Evolutionary conservation across 1,284 basidiomycete species (phyloP).

Genomic region (Inonotus hispidus): DNA sequence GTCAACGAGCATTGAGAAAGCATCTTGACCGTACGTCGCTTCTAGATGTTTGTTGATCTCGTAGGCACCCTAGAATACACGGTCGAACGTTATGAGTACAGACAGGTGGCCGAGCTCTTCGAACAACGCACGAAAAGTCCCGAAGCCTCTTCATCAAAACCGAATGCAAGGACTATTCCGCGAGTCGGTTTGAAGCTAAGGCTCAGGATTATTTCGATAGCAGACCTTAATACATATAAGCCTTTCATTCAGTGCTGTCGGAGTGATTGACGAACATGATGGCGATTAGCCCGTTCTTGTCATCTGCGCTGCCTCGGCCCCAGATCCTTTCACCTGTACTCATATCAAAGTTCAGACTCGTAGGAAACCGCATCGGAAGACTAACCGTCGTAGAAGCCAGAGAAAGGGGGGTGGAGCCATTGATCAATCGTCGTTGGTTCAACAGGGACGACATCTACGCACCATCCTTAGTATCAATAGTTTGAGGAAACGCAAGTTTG

Average conservation of each 20-base stretch:
- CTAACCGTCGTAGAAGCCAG: constrained; percentile 35
- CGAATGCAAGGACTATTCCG: constrained; percentile 41
- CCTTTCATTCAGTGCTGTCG: neutral
- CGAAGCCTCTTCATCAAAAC: constrained; percentile 48
- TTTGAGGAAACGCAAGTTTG: neutral
- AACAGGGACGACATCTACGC: constrained; percentile 41
- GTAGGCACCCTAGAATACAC: constrained; percentile 28
- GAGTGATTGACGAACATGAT: constrained; percentile 23
- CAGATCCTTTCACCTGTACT: constrained; percentile 30
- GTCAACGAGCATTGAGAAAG: constrained; percentile 48
- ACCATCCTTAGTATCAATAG: neutral
- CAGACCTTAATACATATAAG: constrained; percentile 25
- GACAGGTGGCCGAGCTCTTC: neutral
- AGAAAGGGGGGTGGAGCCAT: constrained; percentile 40
- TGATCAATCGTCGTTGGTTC: constrained; percentile 32
- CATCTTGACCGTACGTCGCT: constrained; percentile 44
- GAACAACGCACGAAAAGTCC: constrained; percentile 34
- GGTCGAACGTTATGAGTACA: neutral
- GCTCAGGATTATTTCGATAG: constrained; percentile 35
- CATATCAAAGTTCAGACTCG: neutral
- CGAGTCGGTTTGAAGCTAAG: constrained; percentile 33
- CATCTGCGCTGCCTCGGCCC: constrained; percentile 36
- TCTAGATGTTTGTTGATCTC: constrained; percentile 35
- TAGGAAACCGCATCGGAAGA: neutral
- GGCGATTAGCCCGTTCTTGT: constrained; percentile 36